Evolutionary conservation across 148 eudicot species (phyloP), one percentile per base, ranked within the genome.

Genomic region (Polygonum aviculare): DNA sequence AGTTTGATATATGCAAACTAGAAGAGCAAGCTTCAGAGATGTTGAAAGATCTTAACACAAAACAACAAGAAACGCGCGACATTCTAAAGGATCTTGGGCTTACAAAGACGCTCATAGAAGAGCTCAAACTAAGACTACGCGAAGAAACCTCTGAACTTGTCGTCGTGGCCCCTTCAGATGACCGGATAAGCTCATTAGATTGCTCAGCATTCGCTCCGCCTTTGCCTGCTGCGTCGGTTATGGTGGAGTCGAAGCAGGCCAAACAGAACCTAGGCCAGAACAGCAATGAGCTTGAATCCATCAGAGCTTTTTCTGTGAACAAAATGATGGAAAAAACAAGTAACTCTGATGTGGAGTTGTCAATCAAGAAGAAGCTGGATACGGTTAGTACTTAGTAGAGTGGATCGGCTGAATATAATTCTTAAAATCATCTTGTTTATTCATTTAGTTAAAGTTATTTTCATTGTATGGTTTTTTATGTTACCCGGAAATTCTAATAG

Each of bases 41-140:
- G 86, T 77, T 87, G 79, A 90, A 83, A 71, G 89, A 88, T 75
- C 86, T 93, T 36, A 78, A 83, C 45, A 74, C 76, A 14, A 90
- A 90, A 82, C 95, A 90, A 82, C 77, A 82, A 76, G 93, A 93
- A 86, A 93, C 93, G 10, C 88, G 84, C 10, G 79, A 80, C 47
- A 82, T 89, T 59, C 77, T 91, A 26, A 86, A 84, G 77, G 95
- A 94, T 74, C 88, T 94, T 0, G 95, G 90, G 55, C 76, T 81
- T 5, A 89, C 97, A 7, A 91, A 91, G 81, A 77, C 83, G 76
- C 83, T 87, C 0, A 86, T 91, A 1, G 95, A 91, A 77, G 89
- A 83, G 50, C 74, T 94, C 33, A 94, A 94, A 82, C 62, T 80
- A 70, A 89, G 83, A 63, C 55, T 91, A 39, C 86, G 84, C 50